A percentile compares a stretch with the other conserved stretches of the same genome.
Conservation (phyloP, 78 protist genomes). For the Dictyostelium brefeldianum region DNA sequence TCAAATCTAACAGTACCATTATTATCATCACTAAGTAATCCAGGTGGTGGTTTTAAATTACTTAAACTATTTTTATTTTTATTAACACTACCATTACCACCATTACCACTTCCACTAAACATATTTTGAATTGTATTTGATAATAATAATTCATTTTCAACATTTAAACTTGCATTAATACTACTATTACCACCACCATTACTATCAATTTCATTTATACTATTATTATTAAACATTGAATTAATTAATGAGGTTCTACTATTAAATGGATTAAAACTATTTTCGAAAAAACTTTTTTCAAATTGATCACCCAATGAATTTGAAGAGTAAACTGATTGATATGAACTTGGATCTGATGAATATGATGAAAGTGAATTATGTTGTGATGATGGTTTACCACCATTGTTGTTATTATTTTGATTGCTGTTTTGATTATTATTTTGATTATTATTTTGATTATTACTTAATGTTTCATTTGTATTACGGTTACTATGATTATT, state of each 20-base stretch:
- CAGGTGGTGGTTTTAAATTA: constrained; percentile 2
- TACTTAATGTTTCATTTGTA: background rate
- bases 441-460: too few species aligned
- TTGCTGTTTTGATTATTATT: too few species aligned
- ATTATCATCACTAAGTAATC: background rate
- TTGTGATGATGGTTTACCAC: background rate
- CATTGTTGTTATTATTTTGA: too few species aligned
- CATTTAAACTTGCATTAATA: background rate
- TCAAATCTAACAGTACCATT: constrained; percentile 34
- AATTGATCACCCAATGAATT: constrained; percentile 44
- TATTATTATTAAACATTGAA: constrained; percentile 15
- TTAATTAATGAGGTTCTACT: constrained; percentile 10
- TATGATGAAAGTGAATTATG: constrained; percentile 38
- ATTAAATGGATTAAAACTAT: constrained; percentile 14
- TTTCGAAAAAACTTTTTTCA: constrained; percentile 10
- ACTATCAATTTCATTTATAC: constrained; percentile 7
- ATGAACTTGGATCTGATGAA: constrained; percentile 69
- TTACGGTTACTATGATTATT: too few species aligned
- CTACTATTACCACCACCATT: background rate
- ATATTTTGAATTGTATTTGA: background rate
- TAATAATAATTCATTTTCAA: constrained; percentile 9
- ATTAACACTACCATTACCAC: background rate
- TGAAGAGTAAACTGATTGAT: constrained; percentile 50
- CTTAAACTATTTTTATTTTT: background rate
- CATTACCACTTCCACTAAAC: constrained; percentile 10